phyloP scores from a whole-genome alignment of 441 rosid genomes.

The Omphalea diandra region DNA sequence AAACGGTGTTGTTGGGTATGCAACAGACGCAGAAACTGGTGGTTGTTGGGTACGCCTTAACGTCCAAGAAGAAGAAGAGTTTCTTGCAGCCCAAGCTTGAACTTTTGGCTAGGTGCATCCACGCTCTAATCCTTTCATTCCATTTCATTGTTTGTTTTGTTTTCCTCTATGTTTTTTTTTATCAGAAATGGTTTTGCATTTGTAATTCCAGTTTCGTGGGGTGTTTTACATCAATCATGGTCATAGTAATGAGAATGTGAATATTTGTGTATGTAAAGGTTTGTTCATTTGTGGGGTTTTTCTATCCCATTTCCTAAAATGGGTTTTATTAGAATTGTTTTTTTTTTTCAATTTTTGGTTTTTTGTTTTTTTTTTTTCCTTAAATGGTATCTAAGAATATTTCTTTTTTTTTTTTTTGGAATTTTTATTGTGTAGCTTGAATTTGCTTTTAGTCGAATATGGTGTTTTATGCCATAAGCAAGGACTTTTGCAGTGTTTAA shows the following conservation, averaged over 20 bases:
- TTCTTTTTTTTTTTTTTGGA: no score
- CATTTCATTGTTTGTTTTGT: background rate
- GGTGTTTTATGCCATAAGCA: background rate
- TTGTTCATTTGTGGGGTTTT: background rate
- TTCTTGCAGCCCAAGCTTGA: constrained; percentile 87
- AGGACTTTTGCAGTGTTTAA: no score
- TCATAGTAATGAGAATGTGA: background rate
- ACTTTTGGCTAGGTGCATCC: constrained; percentile 66
- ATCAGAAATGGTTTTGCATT: background rate
- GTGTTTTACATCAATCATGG: background rate
- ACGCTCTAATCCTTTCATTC: background rate
- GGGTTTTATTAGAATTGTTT: background rate
- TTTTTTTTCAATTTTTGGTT: background rate
- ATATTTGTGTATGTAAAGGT: background rate
- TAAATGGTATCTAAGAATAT: background rate
- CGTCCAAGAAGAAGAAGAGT: constrained; percentile 80
- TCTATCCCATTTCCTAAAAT: background rate
- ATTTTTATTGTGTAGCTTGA: background rate
- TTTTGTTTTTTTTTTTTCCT: background rate
- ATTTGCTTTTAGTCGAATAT: background rate
- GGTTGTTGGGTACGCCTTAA: constrained; percentile 78
- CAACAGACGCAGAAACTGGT: constrained; percentile 40
- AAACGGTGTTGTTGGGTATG: constrained; percentile 14
- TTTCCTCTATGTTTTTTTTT: background rate
- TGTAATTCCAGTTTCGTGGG: background rate